Base-by-base conservation (phyloP, 129 eudicot species). In the Heracleum sosnowskyi region DNA sequence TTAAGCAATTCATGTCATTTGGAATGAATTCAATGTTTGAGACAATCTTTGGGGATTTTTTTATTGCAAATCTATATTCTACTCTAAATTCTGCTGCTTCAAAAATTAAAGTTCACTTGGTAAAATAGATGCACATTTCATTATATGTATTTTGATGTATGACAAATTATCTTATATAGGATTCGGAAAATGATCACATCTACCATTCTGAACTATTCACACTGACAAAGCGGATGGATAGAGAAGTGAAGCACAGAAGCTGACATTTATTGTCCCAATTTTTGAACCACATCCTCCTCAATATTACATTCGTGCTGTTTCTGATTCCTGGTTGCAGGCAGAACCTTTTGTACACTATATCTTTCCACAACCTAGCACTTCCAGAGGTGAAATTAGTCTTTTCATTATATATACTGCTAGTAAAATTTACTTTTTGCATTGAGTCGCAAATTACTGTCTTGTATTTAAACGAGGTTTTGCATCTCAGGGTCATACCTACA, bases 201-300 rank as follows among this genome's bases (percentile, higher is more conserved):
- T 95, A 95, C 81, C 99, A 95, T 76, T 92, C 97, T 6, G 99
- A 95, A 90, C 97, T 92, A 60, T 95, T 95, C 72, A 86, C 99
- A 24, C 79, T 95, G 82, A 85, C 97, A 36, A 95, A 95, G 82
- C 79, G 87, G 81, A 88, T 87, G 86, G 97, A 96, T 40, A 95
- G 76, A n/a, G n/a, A 83, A 96, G 86, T 75, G 99, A 95, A 76
- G 92, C 99, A 68, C 99, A 92, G 74, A 95, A 95, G 86, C 92
- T 95, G 76, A 87, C 99, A 36, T n/a, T n/a, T n/a, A n/a, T n/a
- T n/a, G n/a, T n/a, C n/a, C n/a, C n/a, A n/a, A n/a, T n/a, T n/a
- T n/a, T n/a, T n/a, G n/a, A n/a, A n/a, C n/a, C 98, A 80, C 98
- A 95, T 83, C 98, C 98, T 76, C 92, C 98, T 74, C 98, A 95